phyloP scores from a whole-genome alignment of 2,329 filamentous ascomycete species.

The Fusarium brachygibbosum region DNA sequence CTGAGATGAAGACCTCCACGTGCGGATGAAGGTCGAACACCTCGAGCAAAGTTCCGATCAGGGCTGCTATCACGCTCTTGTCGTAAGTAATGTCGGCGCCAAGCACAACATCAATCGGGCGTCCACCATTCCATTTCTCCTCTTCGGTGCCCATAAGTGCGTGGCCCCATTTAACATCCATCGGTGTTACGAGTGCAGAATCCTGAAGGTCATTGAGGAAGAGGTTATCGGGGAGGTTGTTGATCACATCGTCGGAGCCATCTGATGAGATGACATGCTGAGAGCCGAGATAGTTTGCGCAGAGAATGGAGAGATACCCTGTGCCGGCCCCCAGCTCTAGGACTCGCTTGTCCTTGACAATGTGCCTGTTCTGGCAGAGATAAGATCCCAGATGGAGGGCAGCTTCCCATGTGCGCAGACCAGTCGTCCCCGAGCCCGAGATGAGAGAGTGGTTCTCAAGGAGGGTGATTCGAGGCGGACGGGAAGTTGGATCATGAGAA shows the following conservation, averaged over 20 bases:
- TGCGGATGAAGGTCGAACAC: slow-evolving; percentile 69
- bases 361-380: slow-evolving; percentile 63
- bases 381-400: slow-evolving; percentile 80
- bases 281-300: slow-evolving; percentile 74
- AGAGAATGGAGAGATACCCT: slow-evolving; percentile 80
- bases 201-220: slow-evolving; percentile 75
- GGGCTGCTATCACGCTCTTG: slow-evolving; percentile 69
- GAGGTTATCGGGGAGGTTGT: slow-evolving; percentile 75
- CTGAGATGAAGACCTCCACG: slow-evolving; percentile 74
- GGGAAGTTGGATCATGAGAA: not conserved
- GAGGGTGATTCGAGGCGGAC: slow-evolving; percentile 65
- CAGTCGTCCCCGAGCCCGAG: slow-evolving; percentile 79
- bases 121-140: slow-evolving; percentile 62
- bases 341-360: slow-evolving; percentile 68
- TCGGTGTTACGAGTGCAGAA: slow-evolving; percentile 60
- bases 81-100: slow-evolving; percentile 88
- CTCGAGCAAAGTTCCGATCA: slow-evolving; percentile 74
- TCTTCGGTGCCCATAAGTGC: slow-evolving; percentile 71
- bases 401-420: slow-evolving; percentile 85
- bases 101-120: slow-evolving; percentile 72
- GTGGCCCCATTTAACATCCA: slow-evolving; percentile 75
- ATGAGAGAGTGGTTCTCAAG: slow-evolving; percentile 78
- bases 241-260: slow-evolving; percentile 79
- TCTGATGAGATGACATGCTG: slow-evolving; percentile 76
- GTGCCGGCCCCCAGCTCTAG: slow-evolving; percentile 84